Conservation (phyloP, 306 rosid species). For the Leucaena leucocephala region DNA sequence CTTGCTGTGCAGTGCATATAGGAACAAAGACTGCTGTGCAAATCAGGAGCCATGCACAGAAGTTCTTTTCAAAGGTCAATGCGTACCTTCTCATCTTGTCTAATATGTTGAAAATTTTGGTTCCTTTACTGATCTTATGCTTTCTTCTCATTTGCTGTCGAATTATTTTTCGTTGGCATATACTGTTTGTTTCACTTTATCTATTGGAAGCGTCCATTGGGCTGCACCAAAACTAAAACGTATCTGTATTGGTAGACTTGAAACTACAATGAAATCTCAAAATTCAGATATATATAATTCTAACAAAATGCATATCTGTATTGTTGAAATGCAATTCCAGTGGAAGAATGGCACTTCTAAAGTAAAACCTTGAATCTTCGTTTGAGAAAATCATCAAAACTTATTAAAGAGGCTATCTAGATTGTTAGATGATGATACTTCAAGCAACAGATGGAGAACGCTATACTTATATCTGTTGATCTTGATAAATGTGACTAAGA, state of each 20-base stretch:
- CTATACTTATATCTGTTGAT: not conserved
- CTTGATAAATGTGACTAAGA: not conserved
- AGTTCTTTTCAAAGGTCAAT: conserved; percentile 96
- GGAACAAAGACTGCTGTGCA: conserved; percentile 99
- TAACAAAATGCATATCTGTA: conserved; percentile 21
- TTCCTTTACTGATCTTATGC: conserved; percentile 28
- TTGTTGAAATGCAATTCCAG: conserved; percentile 20
- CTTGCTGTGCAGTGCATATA: conserved; percentile 76
- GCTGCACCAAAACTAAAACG: not conserved
- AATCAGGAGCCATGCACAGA: conserved; percentile 99
- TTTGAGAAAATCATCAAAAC: not conserved
- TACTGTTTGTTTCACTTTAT: conserved; percentile 25
- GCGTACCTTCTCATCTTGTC: conserved; percentile 53
- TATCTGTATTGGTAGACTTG: conserved; percentile 17
- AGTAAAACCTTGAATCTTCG: conserved; percentile 1
- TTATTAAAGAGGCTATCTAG: conserved; percentile 16
- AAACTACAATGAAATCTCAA: conserved; percentile 20
- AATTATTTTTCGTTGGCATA: conserved; percentile 22
- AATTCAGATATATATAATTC: not conserved
- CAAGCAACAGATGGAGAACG: not conserved
- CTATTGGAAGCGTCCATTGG: conserved; percentile 13
- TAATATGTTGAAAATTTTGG: conserved; percentile 30
- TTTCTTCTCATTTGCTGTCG: conserved; percentile 19
- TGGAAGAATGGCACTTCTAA: conserved; percentile 16
- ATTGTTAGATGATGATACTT: conserved; percentile 27